Conservation (phyloP, 2,329 filamentous ascomycete species). For the Exophiala spinifera region DNA sequence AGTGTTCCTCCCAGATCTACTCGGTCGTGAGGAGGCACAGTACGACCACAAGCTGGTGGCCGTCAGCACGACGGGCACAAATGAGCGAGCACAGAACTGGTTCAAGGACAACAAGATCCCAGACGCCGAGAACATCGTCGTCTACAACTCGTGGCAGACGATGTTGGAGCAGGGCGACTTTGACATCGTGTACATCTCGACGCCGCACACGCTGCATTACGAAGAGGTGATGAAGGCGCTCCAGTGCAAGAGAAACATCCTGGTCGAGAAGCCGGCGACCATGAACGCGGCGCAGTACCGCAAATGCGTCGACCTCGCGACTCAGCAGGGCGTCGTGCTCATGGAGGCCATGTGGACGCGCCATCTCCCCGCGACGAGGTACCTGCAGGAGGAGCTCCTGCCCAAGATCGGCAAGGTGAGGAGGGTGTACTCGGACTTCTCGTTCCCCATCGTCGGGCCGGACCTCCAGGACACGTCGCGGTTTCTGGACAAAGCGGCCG, state of each 20-base stretch:
- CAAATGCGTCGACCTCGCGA: conserved; percentile 12
- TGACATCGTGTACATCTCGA: conserved; percentile 34
- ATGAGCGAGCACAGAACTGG: conserved; percentile 27
- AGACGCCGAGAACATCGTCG: conserved; percentile 21
- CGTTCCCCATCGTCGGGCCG: conserved; percentile 29
- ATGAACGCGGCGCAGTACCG: conserved; percentile 30
- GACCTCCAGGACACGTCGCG: conserved; percentile 50
- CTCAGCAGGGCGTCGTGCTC: conserved; percentile 27
- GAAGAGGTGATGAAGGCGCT: conserved; percentile 28
- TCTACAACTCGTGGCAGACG: conserved; percentile 30
- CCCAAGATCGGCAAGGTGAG: conserved; percentile 59
- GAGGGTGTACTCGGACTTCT: conserved; percentile 36
- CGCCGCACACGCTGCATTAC: conserved; percentile 33
- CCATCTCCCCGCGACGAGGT: conserved; percentile 31
- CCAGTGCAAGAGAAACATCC: conserved; percentile 28
- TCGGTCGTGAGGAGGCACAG: conserved; percentile 21
- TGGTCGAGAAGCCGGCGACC: conserved; percentile 33
- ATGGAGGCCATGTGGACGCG: conserved; percentile 35
- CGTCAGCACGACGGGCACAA: conserved; percentile 28
- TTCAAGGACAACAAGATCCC: conserved; percentile 27
- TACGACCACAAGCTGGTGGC: conserved; percentile 30
- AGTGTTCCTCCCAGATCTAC: conserved; percentile 30
- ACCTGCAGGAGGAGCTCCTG: conserved; percentile 53
- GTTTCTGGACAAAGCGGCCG: conserved; percentile 78
- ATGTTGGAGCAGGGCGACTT: conserved; percentile 32